Base-by-base conservation (phyloP, 805 yeast species). In the Metschnikowia koreensis region DNA sequence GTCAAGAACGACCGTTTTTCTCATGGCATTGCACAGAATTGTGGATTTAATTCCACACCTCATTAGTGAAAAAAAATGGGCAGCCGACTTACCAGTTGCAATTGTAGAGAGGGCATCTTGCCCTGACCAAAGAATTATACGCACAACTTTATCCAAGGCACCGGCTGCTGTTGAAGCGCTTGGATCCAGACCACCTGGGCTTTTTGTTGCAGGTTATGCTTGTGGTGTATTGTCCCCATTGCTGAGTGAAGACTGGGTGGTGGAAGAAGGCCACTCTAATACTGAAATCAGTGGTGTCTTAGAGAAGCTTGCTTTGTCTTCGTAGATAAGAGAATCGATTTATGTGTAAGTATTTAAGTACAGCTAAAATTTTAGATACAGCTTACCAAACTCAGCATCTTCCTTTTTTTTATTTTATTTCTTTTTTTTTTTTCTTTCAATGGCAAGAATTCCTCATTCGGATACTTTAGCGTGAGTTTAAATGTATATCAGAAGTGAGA, bases 101-200 rank as follows among this genome's bases (percentile, higher is more conserved):
- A 83, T 92, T 22, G 82, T 93, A 1, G 98, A 93, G 66, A 77
- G 97, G 52, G 96, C 97, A 0, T 84, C 94, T 13, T 91, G 97
- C 67, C 91, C 94, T 0, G 98, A 92, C 64, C 97, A 93, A 70
- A 70, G 98, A 50, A 79, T 92, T 6, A 82, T 91, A 3, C 74
- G 96, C 56, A 88, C 97, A 0, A 79, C 82, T 0, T 70, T 93
- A 41, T 75, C 76, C 47, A 70, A 86, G 55, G 81, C 90, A 1
- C 86, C 86, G 0, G 83, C 77, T 41, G 96, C 94, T 1, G 81
- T 90, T 1, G 86, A 86, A 55, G 81, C 81, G 29, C 79, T 82
- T 41, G 97, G 97, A 0, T 84, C 94, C 11, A 76, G 97, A 56
- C 98, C 98, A 0, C 98, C 98, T 0, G 98, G 98, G 0, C 72